phyloP scores from a whole-genome alignment of 129 eudicot genomes.

The Artemisia argyi region DNA sequence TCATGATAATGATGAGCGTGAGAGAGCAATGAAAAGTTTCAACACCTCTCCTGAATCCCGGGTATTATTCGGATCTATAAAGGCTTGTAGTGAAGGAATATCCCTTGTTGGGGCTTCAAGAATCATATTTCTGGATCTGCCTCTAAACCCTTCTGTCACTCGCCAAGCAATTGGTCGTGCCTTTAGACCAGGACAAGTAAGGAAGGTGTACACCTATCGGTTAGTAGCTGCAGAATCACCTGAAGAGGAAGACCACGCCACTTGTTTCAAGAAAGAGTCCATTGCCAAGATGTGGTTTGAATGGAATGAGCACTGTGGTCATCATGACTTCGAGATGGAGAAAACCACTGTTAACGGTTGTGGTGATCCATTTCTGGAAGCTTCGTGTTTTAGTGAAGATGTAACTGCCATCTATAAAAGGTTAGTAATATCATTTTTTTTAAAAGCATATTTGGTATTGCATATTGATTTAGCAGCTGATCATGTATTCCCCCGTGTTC shows the following conservation, averaged over 20 bases:
- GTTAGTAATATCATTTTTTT: conserved; percentile 31
- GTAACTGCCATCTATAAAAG: conserved; percentile 55
- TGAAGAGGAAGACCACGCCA: conserved; percentile 48
- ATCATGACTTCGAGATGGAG: conserved; percentile 58
- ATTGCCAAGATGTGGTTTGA: conserved; percentile 94
- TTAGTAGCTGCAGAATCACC: conserved; percentile 49
- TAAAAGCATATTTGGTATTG: background rate
- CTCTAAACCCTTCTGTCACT: conserved; percentile 48
- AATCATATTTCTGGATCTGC: conserved; percentile 46
- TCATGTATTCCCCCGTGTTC: background rate
- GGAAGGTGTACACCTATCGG: conserved; percentile 40
- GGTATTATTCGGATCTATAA: conserved; percentile 54
- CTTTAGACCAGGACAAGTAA: conserved; percentile 50
- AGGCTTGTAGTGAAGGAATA: conserved; percentile 56
- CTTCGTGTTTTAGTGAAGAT: conserved; percentile 54
- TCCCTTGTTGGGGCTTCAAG: conserved; percentile 62
- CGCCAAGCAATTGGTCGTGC: conserved; percentile 60
- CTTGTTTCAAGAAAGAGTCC: conserved; percentile 75
- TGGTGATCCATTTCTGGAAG: conserved; percentile 76
- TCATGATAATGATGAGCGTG: conserved; percentile 39
- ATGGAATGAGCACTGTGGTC: conserved; percentile 64
- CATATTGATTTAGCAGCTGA: conserved; percentile 1
- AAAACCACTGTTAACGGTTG: conserved; percentile 43
- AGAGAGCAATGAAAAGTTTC: conserved; percentile 42
- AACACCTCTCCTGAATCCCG: conserved; percentile 43